Conservation (phyloP, 225 moss, liverwort and hornwort genomes). For the Polytrichum formosum region DNA sequence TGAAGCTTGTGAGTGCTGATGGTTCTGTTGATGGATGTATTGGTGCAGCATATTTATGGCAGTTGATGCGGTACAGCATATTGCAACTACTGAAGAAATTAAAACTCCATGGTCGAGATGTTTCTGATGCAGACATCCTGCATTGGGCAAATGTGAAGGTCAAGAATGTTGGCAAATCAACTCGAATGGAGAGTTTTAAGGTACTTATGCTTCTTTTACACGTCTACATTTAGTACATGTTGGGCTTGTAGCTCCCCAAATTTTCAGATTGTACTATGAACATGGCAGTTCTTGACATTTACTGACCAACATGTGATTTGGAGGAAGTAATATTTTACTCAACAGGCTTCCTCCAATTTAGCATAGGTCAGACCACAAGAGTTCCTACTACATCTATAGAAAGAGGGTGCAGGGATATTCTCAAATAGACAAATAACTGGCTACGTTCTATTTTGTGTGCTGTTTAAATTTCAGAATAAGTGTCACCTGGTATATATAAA, state of each 20-base stretch:
- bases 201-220: conserved; percentile 12
- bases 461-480: too few relatives aligned
- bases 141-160: conserved; percentile 68
- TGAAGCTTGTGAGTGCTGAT: not conserved
- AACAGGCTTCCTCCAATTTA: too few relatives aligned
- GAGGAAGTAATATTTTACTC: not conserved
- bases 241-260: too few relatives aligned
- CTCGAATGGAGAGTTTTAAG: conserved; percentile 59
- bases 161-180: conserved; percentile 52
- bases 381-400: too few relatives aligned
- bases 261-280: too few relatives aligned
- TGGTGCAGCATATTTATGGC: conserved; percentile 61
- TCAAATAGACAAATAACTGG: too few relatives aligned
- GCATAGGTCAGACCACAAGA: too few relatives aligned
- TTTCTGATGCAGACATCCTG: conserved; percentile 60
- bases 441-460: too few relatives aligned
- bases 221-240: too few relatives aligned
- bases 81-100: conserved; percentile 56
- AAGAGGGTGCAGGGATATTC: too few relatives aligned
- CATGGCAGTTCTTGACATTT: too few relatives aligned
- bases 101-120: conserved; percentile 53
- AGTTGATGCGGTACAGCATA: conserved; percentile 60
- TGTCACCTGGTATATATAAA: too few relatives aligned
- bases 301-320: not conserved
- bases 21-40: not conserved